Evolutionary conservation across 208 protist genomes (phyloP).

Genomic region (Trypanosoma boissoni): DNA sequence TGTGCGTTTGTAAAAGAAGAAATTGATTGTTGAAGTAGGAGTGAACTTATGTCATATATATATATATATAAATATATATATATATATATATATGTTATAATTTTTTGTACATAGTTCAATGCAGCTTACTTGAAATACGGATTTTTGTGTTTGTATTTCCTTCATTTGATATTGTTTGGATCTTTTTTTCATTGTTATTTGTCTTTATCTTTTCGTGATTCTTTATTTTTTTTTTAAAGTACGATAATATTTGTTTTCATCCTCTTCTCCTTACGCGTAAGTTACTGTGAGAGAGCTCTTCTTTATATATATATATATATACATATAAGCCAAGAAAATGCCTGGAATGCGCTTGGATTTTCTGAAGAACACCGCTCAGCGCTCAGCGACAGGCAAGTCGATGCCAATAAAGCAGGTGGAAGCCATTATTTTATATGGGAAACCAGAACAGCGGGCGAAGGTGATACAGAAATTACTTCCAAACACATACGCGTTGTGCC

Average conservation of each 20-base stretch:
- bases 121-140: too few relatives aligned
- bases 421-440: slow-evolving; percentile 83
- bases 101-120: too few relatives aligned
- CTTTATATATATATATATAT: slow-evolving; percentile 2
- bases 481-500: slow-evolving; percentile 60
- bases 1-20: background rate
- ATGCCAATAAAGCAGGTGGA: slow-evolving; percentile 87
- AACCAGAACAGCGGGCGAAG: slow-evolving; percentile 74
- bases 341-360: slow-evolving; percentile 85
- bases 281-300: too few relatives aligned
- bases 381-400: slow-evolving; percentile 70
- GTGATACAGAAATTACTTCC: slow-evolving; percentile 79
- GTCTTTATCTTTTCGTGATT: background rate
- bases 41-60: background rate
- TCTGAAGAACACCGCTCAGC: slow-evolving; percentile 84
- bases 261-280: background rate
- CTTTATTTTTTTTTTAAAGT: background rate
- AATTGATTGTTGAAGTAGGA: background rate
- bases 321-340: slow-evolving; percentile 13
- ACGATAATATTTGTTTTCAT: background rate
- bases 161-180: too few relatives aligned
- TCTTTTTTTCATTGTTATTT: too few relatives aligned
- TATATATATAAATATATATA: slow-evolving; percentile 1
- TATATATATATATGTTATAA: too few relatives aligned
- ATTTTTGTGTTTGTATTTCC: too few relatives aligned